Evolutionary conservation across 805 yeast genomes (phyloP).

Genomic region (Metschnikowia borealis): DNA sequence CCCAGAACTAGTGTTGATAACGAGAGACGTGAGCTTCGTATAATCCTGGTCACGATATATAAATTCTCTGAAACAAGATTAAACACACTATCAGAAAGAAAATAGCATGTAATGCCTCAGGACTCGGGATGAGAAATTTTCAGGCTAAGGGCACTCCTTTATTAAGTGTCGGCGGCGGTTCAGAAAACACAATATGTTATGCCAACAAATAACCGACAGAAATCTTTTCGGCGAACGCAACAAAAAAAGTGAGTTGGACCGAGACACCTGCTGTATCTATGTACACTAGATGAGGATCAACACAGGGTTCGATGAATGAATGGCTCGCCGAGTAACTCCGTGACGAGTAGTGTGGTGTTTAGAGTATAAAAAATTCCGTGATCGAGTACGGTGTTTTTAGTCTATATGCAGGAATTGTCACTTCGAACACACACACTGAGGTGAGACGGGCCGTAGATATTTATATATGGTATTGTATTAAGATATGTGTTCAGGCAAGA

Average conservation of each 20-base stretch:
- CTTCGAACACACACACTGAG: neutral
- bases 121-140: neutral
- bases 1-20: neutral
- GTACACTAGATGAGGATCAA: neutral
- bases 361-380: conserved; percentile 1
- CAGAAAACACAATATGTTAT: neutral
- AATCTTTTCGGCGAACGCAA: neutral
- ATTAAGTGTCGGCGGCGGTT: neutral
- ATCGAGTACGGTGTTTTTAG: conserved; percentile 1
- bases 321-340: conserved; percentile 3
- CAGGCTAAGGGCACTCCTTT: neutral
- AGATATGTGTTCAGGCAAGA: neutral
- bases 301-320: neutral
- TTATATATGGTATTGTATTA: too few species aligned
- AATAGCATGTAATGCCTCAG: neutral
- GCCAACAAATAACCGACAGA: conserved; percentile 1
- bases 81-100: neutral
- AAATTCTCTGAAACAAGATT: neutral
- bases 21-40: neutral
- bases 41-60: neutral
- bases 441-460: neutral
- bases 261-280: neutral
- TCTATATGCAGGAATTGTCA: neutral
- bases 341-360: conserved; percentile 1
- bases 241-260: neutral